Base-by-base conservation (phyloP, 176 grass and related monocot genomes). In the Echinochloa phyllopogon region DNA sequence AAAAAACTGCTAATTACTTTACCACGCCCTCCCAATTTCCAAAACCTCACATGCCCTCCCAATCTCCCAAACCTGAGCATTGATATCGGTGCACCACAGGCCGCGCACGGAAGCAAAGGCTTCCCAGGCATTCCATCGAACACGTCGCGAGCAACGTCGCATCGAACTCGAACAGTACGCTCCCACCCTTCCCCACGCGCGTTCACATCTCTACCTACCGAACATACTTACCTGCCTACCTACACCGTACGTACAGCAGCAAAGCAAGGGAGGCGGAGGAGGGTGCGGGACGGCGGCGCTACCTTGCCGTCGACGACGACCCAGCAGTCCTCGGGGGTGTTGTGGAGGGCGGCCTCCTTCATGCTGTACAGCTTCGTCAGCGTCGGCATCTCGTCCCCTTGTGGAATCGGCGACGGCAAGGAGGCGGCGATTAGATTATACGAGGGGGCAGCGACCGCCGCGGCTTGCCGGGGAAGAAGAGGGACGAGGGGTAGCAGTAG, bases 231-330 rank as follows among this genome's bases (percentile, higher is more conserved):
- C 18, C 25, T 16, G 29, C 20, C 65, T 7, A 78, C 67, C 78
- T 1, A 65, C 36, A 44, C 45, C 51, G 53, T 2, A 70, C 0
- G 36, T 11, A 66, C 13, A 69, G 75, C 43, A 49, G 21, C 42
- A 47, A 62, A n/a, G 11, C 18, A 48, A 11, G 11, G 18, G 41
- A 11, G 15, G 18, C 43, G 21, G 66, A 57, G 39, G 9, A 61
- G 41, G 56, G 42, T 4, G 25, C 20, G 87, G 15, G 10, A 13
- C 68, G 43, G 42, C 10, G 4, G 43, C 3, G 55, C 76, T 86
- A 97, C 92, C 86, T 93, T 97, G 86, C 95, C 90, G 86, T 91
- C 84, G 77, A 97, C 39, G 90, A 94, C 90, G 86, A 97, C 86
- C 92, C 84, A 93, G 90, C 90, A 94, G 87, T 93, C 95, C 1